Evolutionary conservation across 768 basidiomycete genomes (phyloP).

Genomic region (Lactarius akahatsu): DNA sequence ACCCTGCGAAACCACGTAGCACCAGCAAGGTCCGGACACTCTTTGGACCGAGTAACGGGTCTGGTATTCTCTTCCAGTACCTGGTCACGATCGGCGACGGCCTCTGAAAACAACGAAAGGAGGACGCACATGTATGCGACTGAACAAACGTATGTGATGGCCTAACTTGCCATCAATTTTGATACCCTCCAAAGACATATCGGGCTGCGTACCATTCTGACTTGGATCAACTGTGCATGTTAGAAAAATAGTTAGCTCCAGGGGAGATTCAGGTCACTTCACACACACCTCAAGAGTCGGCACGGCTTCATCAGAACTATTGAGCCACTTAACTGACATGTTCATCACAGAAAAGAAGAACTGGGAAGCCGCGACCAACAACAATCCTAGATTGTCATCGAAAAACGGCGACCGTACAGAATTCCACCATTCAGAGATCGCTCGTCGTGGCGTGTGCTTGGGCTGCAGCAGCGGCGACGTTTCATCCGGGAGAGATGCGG

Average conservation of each 20-base stretch:
- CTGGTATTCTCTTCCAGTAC: constrained; percentile 43
- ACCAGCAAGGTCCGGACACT: constrained; percentile 59
- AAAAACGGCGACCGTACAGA: neutral
- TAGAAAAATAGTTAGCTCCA: neutral
- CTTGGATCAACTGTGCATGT: constrained; percentile 46
- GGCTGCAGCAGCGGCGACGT: neutral
- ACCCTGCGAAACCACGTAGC: constrained; percentile 60
- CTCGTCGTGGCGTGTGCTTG: neutral
- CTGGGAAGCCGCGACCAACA: neutral
- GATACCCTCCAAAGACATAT: neutral
- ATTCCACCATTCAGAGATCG: neutral
- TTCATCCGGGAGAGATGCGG: neutral
- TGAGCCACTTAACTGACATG: neutral
- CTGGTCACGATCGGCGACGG: constrained; percentile 25
- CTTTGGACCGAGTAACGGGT: constrained; percentile 70
- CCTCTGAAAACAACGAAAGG: neutral
- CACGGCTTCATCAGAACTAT: neutral
- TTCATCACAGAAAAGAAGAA: neutral
- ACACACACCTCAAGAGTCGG: constrained; percentile 11
- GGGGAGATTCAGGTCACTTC: neutral
- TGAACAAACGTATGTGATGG: constrained; percentile 52
- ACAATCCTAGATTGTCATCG: neutral
- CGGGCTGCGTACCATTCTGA: constrained; percentile 52
- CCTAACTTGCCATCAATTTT: constrained; percentile 34
- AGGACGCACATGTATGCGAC: constrained; percentile 47